Evolutionary conservation across 257 asterid species (phyloP).

Genomic region (Lycium ferocissimum): DNA sequence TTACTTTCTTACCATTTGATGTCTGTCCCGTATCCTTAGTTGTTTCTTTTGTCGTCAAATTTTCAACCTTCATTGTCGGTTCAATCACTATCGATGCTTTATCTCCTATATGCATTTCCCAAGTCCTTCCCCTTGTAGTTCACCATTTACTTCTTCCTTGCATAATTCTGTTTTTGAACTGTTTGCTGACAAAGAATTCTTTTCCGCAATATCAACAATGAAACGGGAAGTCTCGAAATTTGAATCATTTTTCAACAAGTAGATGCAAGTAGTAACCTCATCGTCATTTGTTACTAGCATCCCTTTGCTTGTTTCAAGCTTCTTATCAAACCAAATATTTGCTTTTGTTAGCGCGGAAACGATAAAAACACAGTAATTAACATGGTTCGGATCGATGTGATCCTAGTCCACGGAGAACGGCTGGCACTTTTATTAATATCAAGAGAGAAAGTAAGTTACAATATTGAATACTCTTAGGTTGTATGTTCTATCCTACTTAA

Average conservation of each 20-base stretch:
- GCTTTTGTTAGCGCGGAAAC: background rate
- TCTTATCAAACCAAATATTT: slow-evolving; percentile 24
- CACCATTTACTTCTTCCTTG: slow-evolving; percentile 27
- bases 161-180: no score
- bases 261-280: slow-evolving; percentile 29
- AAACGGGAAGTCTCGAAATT: slow-evolving; percentile 28
- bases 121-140: slow-evolving; percentile 25
- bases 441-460: no score
- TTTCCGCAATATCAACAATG: slow-evolving; percentile 17
- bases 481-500: no score
- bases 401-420: no score
- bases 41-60: slow-evolving; percentile 7
- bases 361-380: no score
- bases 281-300: slow-evolving; percentile 26
- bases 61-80: slow-evolving; percentile 7
- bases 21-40: no score
- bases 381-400: no score
- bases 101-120: slow-evolving; percentile 28
- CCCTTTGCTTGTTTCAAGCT: slow-evolving; percentile 27
- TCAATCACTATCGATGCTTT: slow-evolving; percentile 21
- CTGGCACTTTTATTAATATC: no score
- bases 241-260: slow-evolving; percentile 30
- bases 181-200: background rate
- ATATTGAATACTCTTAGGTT: no score
- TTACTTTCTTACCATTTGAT: slow-evolving; percentile 19